phyloP scores from a whole-genome alignment of 2,329 filamentous ascomycete genomes.

The Fusarium austroafricanum region DNA sequence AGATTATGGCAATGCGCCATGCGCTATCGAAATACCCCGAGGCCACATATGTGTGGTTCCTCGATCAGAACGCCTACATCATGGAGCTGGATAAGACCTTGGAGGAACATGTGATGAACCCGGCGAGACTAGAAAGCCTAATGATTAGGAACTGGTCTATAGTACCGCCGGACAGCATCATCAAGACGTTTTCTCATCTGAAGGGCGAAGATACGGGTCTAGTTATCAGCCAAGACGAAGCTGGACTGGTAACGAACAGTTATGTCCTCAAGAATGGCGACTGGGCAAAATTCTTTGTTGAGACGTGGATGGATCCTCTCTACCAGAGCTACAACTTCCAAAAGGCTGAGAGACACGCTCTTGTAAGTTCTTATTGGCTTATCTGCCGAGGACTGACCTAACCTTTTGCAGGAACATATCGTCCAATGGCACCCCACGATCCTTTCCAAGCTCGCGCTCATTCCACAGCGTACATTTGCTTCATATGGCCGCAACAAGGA shows the following conservation, averaged over 20 bases:
- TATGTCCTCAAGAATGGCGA: constrained; percentile 85
- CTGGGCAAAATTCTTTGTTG: constrained; percentile 92
- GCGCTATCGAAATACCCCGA: constrained; percentile 84
- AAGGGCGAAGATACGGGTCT: constrained; percentile 82
- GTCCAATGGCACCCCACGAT: constrained; percentile 98
- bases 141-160: constrained; percentile 90
- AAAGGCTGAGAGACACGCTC: constrained; percentile 89
- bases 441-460: constrained; percentile 85
- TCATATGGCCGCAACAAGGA: constrained; percentile 72
- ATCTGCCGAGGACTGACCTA: not conserved
- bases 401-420: constrained; percentile 76
- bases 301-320: constrained; percentile 95
- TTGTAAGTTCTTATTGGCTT: constrained; percentile 67
- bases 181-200: constrained; percentile 91
- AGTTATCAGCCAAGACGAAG: constrained; percentile 84
- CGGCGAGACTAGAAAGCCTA: constrained; percentile 73
- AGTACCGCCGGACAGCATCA: constrained; percentile 95
- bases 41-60: constrained; percentile 85
- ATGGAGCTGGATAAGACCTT: constrained; percentile 82
- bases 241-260: constrained; percentile 80
- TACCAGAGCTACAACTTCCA: constrained; percentile 97
- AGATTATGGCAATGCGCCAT: constrained; percentile 88
- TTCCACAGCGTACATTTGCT: constrained; percentile 89
- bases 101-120: constrained; percentile 76
- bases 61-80: constrained; percentile 86